Conservation (phyloP, 495 filamentous ascomycete species). For the Talaromyces proteolyticus region DNA sequence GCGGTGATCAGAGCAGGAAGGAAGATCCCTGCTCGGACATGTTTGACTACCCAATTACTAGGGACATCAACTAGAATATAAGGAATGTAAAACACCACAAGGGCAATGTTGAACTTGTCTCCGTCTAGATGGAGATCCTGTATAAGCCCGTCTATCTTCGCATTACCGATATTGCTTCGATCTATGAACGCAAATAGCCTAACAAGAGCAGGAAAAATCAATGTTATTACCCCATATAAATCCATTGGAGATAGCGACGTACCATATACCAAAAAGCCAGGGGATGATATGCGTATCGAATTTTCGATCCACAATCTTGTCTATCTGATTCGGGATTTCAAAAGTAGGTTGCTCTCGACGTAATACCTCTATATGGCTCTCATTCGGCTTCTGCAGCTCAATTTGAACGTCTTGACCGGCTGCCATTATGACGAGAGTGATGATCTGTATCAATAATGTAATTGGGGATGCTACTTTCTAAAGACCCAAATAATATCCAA, state of each 20-base stretch:
- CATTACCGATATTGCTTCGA: constrained; percentile 45
- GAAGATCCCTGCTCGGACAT: constrained; percentile 22
- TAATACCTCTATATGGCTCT: background rate
- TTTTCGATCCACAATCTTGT: background rate
- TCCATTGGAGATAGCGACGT: background rate
- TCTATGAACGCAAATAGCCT: constrained; percentile 48
- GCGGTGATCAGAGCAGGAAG: constrained; percentile 14
- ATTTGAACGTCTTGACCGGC: background rate
- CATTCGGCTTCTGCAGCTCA: background rate
- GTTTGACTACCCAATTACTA: constrained; percentile 32
- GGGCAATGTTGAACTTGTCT: constrained; percentile 13
- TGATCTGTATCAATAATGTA: background rate
- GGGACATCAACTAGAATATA: constrained; percentile 41
- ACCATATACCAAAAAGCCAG: constrained; percentile 45
- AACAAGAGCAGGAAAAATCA: background rate
- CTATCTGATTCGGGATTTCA: background rate
- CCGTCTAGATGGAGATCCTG: constrained; percentile 9
- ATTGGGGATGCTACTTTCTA: too few species aligned
- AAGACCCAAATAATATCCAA: too few species aligned
- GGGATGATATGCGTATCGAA: constrained; percentile 23
- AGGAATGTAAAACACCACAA: constrained; percentile 32
- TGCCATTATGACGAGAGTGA: background rate
- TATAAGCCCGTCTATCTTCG: constrained; percentile 35
- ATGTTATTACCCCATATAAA: background rate
- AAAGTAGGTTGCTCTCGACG: background rate